Conservation (phyloP, 306 rosid genomes). For the Gleditsia sinensis region DNA sequence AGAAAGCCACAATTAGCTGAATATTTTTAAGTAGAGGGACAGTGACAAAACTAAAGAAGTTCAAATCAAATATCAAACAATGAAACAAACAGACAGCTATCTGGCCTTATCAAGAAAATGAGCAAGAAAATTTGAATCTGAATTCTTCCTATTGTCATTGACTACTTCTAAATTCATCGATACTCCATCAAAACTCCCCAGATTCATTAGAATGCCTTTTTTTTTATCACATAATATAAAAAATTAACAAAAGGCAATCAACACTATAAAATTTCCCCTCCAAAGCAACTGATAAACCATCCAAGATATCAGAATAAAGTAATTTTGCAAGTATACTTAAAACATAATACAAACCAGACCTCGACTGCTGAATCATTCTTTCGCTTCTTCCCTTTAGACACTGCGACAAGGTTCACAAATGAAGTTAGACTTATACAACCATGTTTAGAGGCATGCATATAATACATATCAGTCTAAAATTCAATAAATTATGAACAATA, state of each 20-base stretch:
- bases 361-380: constrained; percentile 64
- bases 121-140: neutral
- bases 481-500: neutral
- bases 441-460: neutral
- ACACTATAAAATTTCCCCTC: no score
- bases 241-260: no score
- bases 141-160: neutral
- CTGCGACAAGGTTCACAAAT: constrained; percentile 43
- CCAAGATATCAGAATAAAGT: neutral
- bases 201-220: neutral
- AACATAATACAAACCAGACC: constrained; percentile 48
- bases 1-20: constrained; percentile 42
- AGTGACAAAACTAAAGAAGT: neutral
- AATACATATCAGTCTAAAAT: neutral
- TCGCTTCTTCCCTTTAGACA: constrained; percentile 65
- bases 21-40: constrained; percentile 9
- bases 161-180: neutral
- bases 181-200: neutral
- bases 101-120: neutral
- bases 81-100: neutral
- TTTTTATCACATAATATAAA: neutral
- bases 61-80: neutral
- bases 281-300: neutral
- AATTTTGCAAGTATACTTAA: neutral
- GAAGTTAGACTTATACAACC: constrained; percentile 3